phyloP scores from a whole-genome alignment of 768 basidiomycete species.

The Scleroderma citrinum region DNA sequence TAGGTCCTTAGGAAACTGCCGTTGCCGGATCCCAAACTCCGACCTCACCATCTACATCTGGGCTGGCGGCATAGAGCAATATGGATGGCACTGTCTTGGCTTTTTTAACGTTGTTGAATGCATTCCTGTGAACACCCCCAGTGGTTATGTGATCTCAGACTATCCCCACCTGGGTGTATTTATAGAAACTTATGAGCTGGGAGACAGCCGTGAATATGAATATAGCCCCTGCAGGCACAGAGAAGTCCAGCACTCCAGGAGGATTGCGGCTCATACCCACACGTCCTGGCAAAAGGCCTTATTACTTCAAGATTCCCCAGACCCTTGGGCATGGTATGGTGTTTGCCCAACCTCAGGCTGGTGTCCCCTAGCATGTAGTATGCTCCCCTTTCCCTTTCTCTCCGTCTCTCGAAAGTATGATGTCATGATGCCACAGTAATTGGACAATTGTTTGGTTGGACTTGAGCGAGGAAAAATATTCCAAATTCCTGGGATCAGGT shows the following conservation, averaged over 20 bases:
- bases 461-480: too few species aligned
- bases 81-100: neutral
- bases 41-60: neutral
- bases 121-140: neutral
- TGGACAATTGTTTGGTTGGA: too few species aligned
- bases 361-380: neutral
- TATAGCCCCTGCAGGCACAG: neutral
- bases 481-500: too few species aligned
- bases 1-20: too few species aligned
- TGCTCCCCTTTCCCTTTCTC: too few species aligned
- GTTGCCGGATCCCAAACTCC: neutral
- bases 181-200: neutral
- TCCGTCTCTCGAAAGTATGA: too few species aligned
- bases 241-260: neutral
- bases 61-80: constrained; percentile 1
- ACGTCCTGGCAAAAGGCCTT: neutral
- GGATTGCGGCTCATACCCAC: neutral
- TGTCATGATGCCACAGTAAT: too few species aligned
- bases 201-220: neutral
- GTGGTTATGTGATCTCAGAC: neutral
- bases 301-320: neutral
- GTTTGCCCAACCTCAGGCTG: neutral
- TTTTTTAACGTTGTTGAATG: neutral
- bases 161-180: neutral
- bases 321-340: neutral